phyloP scores from a whole-genome alignment of 495 filamentous ascomycete species.

The Penicillium subrubescens region DNA sequence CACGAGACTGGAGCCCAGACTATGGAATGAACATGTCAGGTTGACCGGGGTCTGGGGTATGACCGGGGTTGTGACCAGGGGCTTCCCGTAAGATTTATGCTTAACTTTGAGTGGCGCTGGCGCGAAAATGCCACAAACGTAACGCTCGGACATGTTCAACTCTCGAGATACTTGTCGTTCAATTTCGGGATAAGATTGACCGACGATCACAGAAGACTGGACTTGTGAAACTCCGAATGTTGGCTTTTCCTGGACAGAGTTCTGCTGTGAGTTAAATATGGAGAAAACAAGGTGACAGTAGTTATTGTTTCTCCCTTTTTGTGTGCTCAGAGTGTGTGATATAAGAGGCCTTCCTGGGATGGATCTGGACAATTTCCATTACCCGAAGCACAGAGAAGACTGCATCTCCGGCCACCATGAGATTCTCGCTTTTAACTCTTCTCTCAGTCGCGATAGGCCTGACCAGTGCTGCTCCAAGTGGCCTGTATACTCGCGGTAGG shows the following conservation, averaged over 20 bases:
- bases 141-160: neutral
- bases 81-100: neutral
- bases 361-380: neutral
- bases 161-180: neutral
- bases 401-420: neutral
- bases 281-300: neutral
- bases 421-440: constrained; percentile 5
- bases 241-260: neutral
- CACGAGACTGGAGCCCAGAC: neutral
- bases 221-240: neutral
- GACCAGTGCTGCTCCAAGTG: constrained; percentile 17
- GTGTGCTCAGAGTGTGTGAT: neutral
- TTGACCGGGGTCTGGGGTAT: neutral
- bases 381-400: neutral
- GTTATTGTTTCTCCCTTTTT: neutral
- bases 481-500: constrained; percentile 24
- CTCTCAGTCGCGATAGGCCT: constrained; percentile 17
- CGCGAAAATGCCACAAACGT: no score
- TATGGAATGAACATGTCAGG: neutral
- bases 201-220: neutral
- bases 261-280: neutral
- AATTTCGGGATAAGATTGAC: neutral
- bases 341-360: neutral
- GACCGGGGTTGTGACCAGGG: no score
- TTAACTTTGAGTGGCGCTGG: neutral